phyloP scores from a whole-genome alignment of 345 rosid species.

The Euphorbia peplus region DNA sequence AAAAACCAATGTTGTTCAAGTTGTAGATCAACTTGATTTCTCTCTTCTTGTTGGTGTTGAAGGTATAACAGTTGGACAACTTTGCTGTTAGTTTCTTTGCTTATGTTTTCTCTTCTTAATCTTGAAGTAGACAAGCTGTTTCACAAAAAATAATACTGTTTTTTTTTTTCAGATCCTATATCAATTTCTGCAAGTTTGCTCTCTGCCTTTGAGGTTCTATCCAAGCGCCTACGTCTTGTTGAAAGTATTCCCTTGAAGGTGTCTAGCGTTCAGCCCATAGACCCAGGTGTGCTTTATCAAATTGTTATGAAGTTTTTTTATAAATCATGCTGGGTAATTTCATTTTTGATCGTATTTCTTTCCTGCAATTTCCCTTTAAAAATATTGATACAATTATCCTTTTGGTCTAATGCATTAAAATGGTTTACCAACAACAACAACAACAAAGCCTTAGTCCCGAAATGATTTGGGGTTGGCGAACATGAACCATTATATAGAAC shows the following conservation, averaged over 20 bases:
- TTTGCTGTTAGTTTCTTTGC: slow-evolving; percentile 5
- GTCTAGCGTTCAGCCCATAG: slow-evolving; percentile 79
- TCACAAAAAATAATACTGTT: slow-evolving; percentile 8
- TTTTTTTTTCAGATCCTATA: slow-evolving; percentile 54
- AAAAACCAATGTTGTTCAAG: slow-evolving; percentile 48
- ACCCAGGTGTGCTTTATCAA: slow-evolving; percentile 55
- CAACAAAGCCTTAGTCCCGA: no score
- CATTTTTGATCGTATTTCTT: neutral
- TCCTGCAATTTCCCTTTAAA: neutral
- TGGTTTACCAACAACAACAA: neutral
- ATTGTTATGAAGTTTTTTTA: neutral
- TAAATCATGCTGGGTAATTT: neutral
- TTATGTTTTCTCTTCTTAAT: neutral
- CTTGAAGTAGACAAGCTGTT: neutral
- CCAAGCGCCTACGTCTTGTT: slow-evolving; percentile 60
- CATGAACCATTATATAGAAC: no score
- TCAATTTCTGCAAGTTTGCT: slow-evolving; percentile 57
- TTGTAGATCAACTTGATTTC: slow-evolving; percentile 91
- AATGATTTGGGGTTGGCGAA: no score
- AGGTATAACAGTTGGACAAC: slow-evolving; percentile 43
- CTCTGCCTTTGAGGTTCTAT: slow-evolving; percentile 65
- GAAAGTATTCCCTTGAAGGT: slow-evolving; percentile 79
- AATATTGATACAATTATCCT: neutral
- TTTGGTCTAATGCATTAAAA: neutral
- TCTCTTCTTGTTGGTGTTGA: slow-evolving; percentile 56